Evolutionary conservation across 2,329 filamentous ascomycete genomes (phyloP).

Genomic region (Microcyclosporella mali): DNA sequence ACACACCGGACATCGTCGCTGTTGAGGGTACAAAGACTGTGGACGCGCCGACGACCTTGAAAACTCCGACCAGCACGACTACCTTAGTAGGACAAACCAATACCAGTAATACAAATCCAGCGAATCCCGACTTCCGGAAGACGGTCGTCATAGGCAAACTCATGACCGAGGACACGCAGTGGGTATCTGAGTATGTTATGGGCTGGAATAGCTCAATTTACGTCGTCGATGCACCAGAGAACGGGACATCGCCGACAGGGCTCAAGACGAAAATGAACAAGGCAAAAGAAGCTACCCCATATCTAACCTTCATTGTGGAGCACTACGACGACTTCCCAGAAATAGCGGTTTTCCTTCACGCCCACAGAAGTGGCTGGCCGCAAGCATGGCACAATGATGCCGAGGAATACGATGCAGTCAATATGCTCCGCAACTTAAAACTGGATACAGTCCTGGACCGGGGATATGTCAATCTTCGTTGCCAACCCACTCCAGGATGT

Average conservation of each 20-base stretch:
- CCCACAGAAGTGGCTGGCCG: conserved; percentile 22
- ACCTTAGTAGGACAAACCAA: background rate
- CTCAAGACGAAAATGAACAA: conserved; percentile 31
- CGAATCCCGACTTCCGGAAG: conserved; percentile 14
- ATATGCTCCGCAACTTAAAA: conserved; percentile 20
- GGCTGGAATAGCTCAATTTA: conserved; percentile 46
- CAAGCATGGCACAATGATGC: conserved; percentile 28
- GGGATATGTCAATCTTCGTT: conserved; percentile 28
- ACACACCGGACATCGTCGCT: background rate
- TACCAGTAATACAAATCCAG: background rate
- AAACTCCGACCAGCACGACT: background rate
- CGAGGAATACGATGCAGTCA: conserved; percentile 20
- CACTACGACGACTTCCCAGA: conserved; percentile 35
- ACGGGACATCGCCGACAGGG: conserved; percentile 17
- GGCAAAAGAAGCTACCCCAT: conserved; percentile 43
- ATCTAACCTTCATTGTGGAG: conserved; percentile 44
- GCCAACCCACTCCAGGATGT: conserved; percentile 20
- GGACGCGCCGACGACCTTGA: background rate
- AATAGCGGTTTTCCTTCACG: conserved; percentile 28
- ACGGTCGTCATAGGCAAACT: conserved; percentile 39
- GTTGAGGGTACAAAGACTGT: background rate
- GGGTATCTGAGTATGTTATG: conserved; percentile 41
- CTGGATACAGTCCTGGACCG: conserved; percentile 18
- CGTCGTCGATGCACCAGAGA: conserved; percentile 35
- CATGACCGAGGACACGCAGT: conserved; percentile 39